These are phyloP conservation scores for Globisporangium perplexum DNA, from an alignment of 352 stramenopile genomes.

Conservation along the genomic window DNA sequence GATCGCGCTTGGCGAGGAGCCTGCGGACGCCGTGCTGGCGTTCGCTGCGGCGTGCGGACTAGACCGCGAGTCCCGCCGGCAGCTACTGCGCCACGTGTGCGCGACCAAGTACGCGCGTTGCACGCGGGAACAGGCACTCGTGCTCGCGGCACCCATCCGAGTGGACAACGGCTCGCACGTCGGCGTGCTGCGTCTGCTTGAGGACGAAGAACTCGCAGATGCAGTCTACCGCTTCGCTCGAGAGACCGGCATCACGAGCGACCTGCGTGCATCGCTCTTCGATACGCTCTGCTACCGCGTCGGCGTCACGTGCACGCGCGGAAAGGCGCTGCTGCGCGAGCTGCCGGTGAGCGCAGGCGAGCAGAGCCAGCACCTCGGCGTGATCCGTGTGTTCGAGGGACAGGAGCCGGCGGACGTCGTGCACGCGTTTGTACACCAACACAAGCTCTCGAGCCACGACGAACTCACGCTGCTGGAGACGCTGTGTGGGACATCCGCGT, in stretches of 20 bases:
- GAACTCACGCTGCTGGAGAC: constrained; percentile 42
- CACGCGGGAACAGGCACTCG: constrained; percentile 28
- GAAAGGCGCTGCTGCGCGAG: constrained; percentile 44
- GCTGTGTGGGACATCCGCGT: constrained; percentile 30
- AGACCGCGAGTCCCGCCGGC: constrained; percentile 27
- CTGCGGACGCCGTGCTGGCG: constrained; percentile 39
- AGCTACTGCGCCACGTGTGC: constrained; percentile 48
- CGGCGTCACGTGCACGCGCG: constrained; percentile 53
- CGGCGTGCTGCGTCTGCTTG: constrained; percentile 32
- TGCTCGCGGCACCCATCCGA: constrained; percentile 50
- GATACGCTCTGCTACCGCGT: constrained; percentile 48
- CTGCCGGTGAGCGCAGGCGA: constrained; percentile 29
- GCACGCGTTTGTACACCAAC: constrained; percentile 55
- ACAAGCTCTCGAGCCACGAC: constrained; percentile 29
- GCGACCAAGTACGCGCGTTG: constrained; percentile 47
- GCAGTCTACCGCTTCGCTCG: constrained; percentile 51
- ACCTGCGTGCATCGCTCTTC: constrained; percentile 43
- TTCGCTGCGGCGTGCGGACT: constrained; percentile 37
- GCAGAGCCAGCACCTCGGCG: constrained; percentile 25
- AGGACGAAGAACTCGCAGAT: constrained; percentile 70
- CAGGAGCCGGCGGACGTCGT: constrained; percentile 70
- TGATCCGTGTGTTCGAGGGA: constrained; percentile 54
- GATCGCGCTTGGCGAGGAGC: constrained; percentile 45
- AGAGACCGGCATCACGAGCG: constrained; percentile 40
- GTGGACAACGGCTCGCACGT: constrained; percentile 40